Evolutionary conservation across 257 asterid species (phyloP).

Genomic region (Osmanthus fragrans): DNA sequence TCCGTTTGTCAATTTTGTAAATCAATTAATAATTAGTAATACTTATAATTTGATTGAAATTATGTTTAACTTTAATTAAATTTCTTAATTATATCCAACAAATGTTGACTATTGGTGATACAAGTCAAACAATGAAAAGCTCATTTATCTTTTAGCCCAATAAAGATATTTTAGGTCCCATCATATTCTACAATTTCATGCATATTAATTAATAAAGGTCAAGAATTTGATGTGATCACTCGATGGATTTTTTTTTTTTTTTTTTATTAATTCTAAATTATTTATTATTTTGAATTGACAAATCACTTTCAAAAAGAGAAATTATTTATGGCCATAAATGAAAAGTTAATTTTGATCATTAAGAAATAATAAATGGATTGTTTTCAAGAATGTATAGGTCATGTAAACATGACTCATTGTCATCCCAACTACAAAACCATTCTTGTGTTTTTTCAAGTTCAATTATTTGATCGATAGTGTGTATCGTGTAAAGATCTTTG

Average conservation of each 20-base stretch:
- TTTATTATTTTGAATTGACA: not conserved
- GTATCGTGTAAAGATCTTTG: not conserved
- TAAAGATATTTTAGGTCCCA: constrained; percentile 27
- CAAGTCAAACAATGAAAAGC: not conserved
- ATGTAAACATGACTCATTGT: constrained; percentile 19
- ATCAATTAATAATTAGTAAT: no score
- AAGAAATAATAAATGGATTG: constrained; percentile 13
- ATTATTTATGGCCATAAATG: not conserved
- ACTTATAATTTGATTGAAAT: no score
- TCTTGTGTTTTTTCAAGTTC: constrained; percentile 38
- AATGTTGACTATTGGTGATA: not conserved
- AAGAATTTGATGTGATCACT: constrained; percentile 29
- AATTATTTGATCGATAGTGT: constrained; percentile 28
- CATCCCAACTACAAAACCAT: constrained; percentile 37
- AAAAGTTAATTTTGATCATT: constrained; percentile 13
- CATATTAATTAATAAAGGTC: constrained; percentile 22
- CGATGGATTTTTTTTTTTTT: not conserved
- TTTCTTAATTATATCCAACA: no score
- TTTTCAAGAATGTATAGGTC: not conserved
- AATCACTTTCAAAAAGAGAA: not conserved
- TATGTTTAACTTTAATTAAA: no score
- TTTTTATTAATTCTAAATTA: not conserved
- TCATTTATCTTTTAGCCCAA: not conserved
- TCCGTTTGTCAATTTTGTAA: no score
- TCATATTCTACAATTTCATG: not conserved